Base-by-base conservation (phyloP, 495 filamentous ascomycete genomes). In the Cenococcum geophilum region DNA sequence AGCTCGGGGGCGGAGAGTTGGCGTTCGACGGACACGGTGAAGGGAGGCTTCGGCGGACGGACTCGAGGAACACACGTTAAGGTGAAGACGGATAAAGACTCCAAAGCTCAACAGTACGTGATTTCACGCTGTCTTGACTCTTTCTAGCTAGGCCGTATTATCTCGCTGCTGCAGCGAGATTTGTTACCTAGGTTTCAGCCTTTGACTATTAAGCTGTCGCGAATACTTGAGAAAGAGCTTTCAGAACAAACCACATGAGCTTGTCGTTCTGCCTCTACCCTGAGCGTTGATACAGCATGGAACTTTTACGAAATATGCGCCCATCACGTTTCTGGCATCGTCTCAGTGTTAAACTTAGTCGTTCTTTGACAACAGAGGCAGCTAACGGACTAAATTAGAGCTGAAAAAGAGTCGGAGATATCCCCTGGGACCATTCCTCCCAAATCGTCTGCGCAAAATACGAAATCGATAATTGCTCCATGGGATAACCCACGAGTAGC, bases 1-100 rank as follows among this genome's bases (percentile, higher is more conserved):
- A 83, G 82, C 79, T 80, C 83, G 49, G 79, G 79, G 73, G 74
- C 78, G 12, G 78, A 81, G 69, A 83, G 80, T 72, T 80, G 77
- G 68, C 76, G 78, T 56, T 85, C 83, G 55, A 80, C 71, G 68
- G 77, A 81, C 60, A 87, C 84, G 53, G 73, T 83, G 60, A 82
- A 78, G 69, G 78, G 75, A n/a, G 52, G 55, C 76, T 66, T 74
- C 70, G 68, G 73, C 68, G 63, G 71, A 55, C 66, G 62, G 34
- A 63, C 60, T 56, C 65, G 80, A 67, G 77, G 77, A 14, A 74
- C 80, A 4, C 81, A 80, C 52, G 78, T 80, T 67, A 80, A 77
- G 43, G 76, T 87, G 64, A 82, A 81, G 70, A 85, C 79, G 10
- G 72, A 77, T 60, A 77, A 80, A 53, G 75, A 76, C 55, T 53